These are phyloP conservation scores for Solanum sejunctum DNA, from an alignment of 257 asterid species.

Conservation along the genomic window DNA sequence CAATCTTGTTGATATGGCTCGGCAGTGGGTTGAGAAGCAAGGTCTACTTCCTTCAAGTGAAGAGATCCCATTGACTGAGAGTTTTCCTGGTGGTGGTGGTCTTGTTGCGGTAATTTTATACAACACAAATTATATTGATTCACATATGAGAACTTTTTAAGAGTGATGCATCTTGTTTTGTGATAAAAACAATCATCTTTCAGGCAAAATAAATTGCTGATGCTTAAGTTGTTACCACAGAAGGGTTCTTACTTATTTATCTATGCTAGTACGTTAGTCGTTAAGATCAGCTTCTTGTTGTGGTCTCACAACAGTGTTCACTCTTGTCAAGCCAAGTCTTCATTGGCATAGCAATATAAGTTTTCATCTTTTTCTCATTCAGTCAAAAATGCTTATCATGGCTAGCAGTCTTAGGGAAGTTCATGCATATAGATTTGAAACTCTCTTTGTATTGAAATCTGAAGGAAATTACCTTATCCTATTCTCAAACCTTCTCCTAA, in stretches of 20 bases:
- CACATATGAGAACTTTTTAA: neutral
- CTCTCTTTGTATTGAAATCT: neutral
- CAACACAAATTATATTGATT: neutral
- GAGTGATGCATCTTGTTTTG: neutral
- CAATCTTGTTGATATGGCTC: constrained; percentile 91
- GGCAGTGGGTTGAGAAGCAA: constrained; percentile 98
- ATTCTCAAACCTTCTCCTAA: neutral
- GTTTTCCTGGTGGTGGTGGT: constrained; percentile 79
- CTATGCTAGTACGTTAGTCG: neutral
- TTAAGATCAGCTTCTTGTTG: neutral
- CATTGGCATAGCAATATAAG: neutral
- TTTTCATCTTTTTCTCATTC: neutral
- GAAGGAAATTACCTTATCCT: neutral
- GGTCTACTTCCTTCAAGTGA: constrained; percentile 85
- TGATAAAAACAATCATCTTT: neutral
- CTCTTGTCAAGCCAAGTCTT: neutral
- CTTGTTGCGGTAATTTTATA: constrained; percentile 62
- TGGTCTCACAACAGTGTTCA: neutral
- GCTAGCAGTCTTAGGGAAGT: neutral
- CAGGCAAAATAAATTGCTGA: neutral
- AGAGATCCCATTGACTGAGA: constrained; percentile 80
- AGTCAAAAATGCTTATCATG: neutral
- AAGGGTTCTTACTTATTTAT: neutral
- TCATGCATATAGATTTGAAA: neutral
- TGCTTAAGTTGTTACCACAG: neutral